These are phyloP conservation scores for Trametes elegans DNA, from an alignment of 768 basidiomycete genomes.

Conservation along the genomic window DNA sequence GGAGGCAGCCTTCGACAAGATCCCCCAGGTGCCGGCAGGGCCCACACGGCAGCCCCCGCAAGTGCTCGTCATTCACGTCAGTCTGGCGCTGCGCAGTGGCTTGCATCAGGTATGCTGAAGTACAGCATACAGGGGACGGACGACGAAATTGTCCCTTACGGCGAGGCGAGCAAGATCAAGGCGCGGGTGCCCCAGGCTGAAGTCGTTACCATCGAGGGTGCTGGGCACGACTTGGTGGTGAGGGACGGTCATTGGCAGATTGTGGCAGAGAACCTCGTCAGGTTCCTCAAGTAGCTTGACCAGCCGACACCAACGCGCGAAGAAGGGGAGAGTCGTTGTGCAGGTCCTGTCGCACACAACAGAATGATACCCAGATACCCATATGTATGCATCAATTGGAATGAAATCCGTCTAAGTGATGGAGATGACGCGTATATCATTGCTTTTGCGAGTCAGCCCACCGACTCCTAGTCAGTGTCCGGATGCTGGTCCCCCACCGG, in stretches of 20 bases:
- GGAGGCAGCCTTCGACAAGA: slow-evolving; percentile 23
- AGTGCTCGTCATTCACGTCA: slow-evolving; percentile 22
- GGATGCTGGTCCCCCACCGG: slow-evolving; percentile 50
- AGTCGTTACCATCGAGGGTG: slow-evolving; percentile 48
- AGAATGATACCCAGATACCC: too few species aligned
- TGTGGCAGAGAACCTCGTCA: slow-evolving; percentile 14
- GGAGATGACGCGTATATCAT: not conserved
- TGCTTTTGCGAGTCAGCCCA: slow-evolving; percentile 37
- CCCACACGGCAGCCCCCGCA: not conserved
- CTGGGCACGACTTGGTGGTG: slow-evolving; percentile 44
- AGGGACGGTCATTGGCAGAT: slow-evolving; percentile 21
- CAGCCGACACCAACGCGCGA: too few species aligned
- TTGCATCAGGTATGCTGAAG: too few species aligned
- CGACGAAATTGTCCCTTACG: slow-evolving; percentile 53
- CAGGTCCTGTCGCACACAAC: too few species aligned
- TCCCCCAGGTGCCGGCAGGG: slow-evolving; percentile 4
- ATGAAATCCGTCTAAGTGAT: not conserved
- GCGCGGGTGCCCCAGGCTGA: slow-evolving; percentile 44
- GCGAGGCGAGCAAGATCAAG: slow-evolving; percentile 49
- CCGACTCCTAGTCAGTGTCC: slow-evolving; percentile 41
- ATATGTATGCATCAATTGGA: too few species aligned
- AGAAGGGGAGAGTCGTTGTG: too few species aligned
- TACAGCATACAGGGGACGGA: slow-evolving; percentile 48
- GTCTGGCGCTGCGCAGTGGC: not conserved
- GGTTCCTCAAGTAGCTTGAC: slow-evolving; percentile 21